Percentiles rank a stretch among this genome's conserved stretches.
These are phyloP conservation scores for Hyaloscypha variabilis DNA, from an alignment of 495 filamentous ascomycete species.

Conservation along the genomic window DNA sequence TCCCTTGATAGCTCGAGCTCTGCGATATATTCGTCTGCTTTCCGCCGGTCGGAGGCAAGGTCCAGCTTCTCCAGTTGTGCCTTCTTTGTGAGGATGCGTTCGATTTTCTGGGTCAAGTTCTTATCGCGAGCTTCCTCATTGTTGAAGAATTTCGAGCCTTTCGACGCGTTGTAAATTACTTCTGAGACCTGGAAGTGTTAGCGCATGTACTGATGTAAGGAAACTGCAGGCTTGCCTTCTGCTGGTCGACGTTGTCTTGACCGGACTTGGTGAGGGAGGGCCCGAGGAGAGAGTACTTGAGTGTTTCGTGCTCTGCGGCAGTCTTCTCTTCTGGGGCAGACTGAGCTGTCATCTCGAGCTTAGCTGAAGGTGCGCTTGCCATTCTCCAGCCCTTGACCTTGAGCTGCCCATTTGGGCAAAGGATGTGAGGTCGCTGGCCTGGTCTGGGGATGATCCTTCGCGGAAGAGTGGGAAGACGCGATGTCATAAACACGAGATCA, in stretches of 20 bases:
- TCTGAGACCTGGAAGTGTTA: constrained; percentile 70
- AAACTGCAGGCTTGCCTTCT: constrained; percentile 49
- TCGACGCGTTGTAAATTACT: constrained; percentile 95
- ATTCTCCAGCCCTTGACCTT: background rate
- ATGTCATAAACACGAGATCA: constrained; percentile 5
- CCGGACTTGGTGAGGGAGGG: constrained; percentile 94
- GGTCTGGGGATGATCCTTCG: background rate
- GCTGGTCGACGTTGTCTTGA: constrained; percentile 91
- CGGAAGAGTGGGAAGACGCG: background rate
- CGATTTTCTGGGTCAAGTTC: constrained; percentile 83
- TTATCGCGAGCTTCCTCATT: constrained; percentile 85
- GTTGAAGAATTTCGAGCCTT: constrained; percentile 95
- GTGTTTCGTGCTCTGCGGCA: constrained; percentile 38
- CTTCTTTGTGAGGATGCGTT: constrained; percentile 76
- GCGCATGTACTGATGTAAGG: constrained; percentile 1
- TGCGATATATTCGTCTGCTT: constrained; percentile 79
- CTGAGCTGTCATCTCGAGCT: constrained; percentile 20
- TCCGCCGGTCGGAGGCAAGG: constrained; percentile 68
- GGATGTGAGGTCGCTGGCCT: background rate
- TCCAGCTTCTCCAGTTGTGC: constrained; percentile 76
- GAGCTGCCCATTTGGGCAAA: background rate
- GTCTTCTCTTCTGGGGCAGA: constrained; percentile 11
- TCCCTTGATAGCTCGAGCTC: constrained; percentile 80
- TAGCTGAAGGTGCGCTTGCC: background rate
- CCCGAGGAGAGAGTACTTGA: constrained; percentile 75